Evolutionary conservation across 768 basidiomycete species (phyloP).

Genomic region (Megacollybia marginata): DNA sequence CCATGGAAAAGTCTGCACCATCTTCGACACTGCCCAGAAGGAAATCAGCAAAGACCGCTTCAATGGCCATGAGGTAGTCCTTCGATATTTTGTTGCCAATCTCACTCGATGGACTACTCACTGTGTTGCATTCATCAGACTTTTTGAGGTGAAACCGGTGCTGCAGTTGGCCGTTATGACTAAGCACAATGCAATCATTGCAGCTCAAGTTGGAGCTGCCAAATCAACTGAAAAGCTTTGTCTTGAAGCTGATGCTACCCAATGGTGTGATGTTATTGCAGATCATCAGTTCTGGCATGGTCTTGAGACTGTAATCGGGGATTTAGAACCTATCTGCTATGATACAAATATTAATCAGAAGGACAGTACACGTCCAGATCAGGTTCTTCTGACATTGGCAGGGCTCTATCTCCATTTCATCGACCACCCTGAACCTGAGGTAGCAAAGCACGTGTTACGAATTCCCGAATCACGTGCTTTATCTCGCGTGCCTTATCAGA

Average conservation of each 20-base stretch:
- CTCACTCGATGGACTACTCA: slow-evolving; percentile 11
- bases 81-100: slow-evolving; percentile 8
- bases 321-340: slow-evolving; percentile 21
- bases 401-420: slow-evolving; percentile 20
- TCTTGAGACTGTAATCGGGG: slow-evolving; percentile 14
- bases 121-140: no score
- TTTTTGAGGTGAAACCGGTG: no score
- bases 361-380: slow-evolving; percentile 15
- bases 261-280: slow-evolving; percentile 18
- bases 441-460: slow-evolving; percentile 15
- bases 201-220: no score
- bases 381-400: slow-evolving; percentile 19
- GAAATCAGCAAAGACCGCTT: slow-evolving; percentile 1
- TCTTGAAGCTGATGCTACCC: slow-evolving; percentile 8
- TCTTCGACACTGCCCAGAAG: slow-evolving; percentile 5
- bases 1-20: slow-evolving; percentile 5
- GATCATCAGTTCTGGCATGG: slow-evolving; percentile 11
- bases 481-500: no score
- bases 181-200: slow-evolving; percentile 1
- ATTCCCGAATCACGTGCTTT: no score
- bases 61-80: background rate
- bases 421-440: slow-evolving; percentile 12
- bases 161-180: slow-evolving; percentile 2
- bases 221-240: slow-evolving; percentile 9
- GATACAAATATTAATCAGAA: no score